A percentile compares a stretch with the other conserved stretches of the same genome.
phyloP scores from a whole-genome alignment of 2,329 filamentous ascomycete genomes.

The Colletotrichum sojae region DNA sequence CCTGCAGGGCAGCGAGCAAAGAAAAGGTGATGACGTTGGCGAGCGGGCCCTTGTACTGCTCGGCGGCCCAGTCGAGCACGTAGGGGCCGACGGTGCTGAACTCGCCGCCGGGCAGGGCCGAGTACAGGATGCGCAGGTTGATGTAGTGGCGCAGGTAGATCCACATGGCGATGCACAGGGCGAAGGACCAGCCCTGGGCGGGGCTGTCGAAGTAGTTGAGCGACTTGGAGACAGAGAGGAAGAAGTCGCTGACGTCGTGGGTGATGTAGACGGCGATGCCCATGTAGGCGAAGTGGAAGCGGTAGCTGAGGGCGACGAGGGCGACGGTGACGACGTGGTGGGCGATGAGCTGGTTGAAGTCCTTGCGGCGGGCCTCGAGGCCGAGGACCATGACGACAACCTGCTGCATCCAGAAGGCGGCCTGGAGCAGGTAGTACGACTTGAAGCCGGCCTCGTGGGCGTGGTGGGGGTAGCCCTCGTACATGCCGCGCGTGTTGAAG shows the following conservation, averaged over 20 bases:
- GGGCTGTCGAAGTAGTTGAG: slow-evolving; percentile 90
- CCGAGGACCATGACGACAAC: slow-evolving; percentile 88
- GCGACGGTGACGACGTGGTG: slow-evolving; percentile 92
- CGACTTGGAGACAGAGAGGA: slow-evolving; percentile 91
- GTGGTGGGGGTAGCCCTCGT: slow-evolving; percentile 87
- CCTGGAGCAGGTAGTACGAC: slow-evolving; percentile 95
- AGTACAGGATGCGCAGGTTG: slow-evolving; percentile 83
- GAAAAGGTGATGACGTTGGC: slow-evolving; percentile 76
- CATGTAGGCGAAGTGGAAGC: slow-evolving; percentile 97
- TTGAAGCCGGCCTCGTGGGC: slow-evolving; percentile 88
- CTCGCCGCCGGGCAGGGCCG: slow-evolving; percentile 74
- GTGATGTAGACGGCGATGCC: slow-evolving; percentile 94
- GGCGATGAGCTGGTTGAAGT: slow-evolving; percentile 92
- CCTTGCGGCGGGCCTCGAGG: slow-evolving; percentile 93
- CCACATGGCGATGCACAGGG: slow-evolving; percentile 85
- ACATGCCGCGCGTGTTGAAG: slow-evolving; percentile 93
- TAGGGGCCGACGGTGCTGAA: slow-evolving; percentile 82
- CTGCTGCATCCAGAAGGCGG: slow-evolving; percentile 96
- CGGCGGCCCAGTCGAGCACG: slow-evolving; percentile 80
- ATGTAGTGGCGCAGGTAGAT: slow-evolving; percentile 91
- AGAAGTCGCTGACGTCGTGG: slow-evolving; percentile 95
- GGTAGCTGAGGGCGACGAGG: slow-evolving; percentile 89
- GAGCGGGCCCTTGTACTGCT: slow-evolving; percentile 83
- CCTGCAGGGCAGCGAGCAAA: slow-evolving; percentile 78
- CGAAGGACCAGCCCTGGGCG: slow-evolving; percentile 87